phyloP scores from a whole-genome alignment of 2,329 filamentous ascomycete species.

The Colletotrichum cereale region DNA sequence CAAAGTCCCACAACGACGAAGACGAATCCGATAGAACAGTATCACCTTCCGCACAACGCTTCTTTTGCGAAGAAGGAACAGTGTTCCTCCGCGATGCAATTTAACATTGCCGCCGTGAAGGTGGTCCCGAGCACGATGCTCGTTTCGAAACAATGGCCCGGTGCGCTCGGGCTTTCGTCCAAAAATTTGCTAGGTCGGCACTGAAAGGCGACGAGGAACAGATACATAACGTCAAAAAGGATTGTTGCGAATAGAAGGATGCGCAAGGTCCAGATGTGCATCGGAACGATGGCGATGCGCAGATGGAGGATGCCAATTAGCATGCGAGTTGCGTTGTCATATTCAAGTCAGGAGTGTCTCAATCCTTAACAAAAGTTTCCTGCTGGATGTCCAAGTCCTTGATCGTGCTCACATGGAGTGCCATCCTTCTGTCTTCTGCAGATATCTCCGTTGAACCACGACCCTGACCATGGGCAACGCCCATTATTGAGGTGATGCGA shows the following conservation, averaged over 20 bases:
- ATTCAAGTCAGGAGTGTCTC: no score
- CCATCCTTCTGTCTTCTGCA: conserved; percentile 41
- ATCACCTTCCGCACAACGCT: no score
- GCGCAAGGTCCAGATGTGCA: conserved; percentile 51
- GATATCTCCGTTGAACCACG: conserved; percentile 42
- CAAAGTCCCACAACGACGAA: no score
- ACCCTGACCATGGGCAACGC: conserved; percentile 46
- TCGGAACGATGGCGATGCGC: conserved; percentile 52
- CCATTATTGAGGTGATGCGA: conserved; percentile 40
- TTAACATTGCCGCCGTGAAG: conserved; percentile 54
- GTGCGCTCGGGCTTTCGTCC: conserved; percentile 45
- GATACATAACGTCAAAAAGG: conserved; percentile 52
- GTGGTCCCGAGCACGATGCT: conserved; percentile 46
- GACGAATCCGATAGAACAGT: no score
- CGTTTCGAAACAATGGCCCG: conserved; percentile 48
- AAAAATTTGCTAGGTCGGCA: conserved; percentile 56
- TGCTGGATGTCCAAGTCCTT: no score
- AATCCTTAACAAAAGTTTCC: no score
- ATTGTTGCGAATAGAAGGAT: conserved; percentile 50
- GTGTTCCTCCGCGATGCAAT: conserved; percentile 53
- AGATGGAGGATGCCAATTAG: conserved; percentile 53
- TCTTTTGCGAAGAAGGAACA: no score
- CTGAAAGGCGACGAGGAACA: conserved; percentile 56
- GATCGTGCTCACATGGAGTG: conserved; percentile 46
- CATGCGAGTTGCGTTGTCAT: no score